These are phyloP conservation scores for Geranium incanum DNA, from an alignment of 441 rosid species.

Conservation along the genomic window DNA sequence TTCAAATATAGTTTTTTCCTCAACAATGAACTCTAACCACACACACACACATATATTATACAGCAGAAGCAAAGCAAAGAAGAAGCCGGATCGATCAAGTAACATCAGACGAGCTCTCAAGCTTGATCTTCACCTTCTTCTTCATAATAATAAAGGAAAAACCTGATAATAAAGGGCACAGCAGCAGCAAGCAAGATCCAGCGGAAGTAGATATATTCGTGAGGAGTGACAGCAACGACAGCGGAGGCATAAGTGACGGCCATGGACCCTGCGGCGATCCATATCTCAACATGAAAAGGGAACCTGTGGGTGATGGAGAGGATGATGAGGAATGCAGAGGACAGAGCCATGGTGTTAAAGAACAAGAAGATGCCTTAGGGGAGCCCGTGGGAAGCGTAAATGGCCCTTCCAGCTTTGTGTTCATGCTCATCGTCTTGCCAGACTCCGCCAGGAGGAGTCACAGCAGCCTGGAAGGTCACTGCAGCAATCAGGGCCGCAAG, in stretches of 20 bases:
- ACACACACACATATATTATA: no score
- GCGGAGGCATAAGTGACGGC: slow-evolving; percentile 26
- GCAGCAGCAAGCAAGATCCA: slow-evolving; percentile 17
- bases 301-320: slow-evolving; percentile 22
- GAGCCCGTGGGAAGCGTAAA: slow-evolving; percentile 8
- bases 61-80: no score
- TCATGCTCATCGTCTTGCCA: slow-evolving; percentile 17
- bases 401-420: slow-evolving; percentile 18
- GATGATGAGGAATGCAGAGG: slow-evolving; percentile 24
- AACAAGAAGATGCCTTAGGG: slow-evolving; percentile 23
- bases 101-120: not conserved
- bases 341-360: slow-evolving; percentile 25
- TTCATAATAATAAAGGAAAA: not conserved
- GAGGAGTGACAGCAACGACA: slow-evolving; percentile 24
- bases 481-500: slow-evolving; percentile 13
- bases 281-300: slow-evolving; percentile 25
- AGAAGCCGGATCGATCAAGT: not conserved
- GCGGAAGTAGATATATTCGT: slow-evolving; percentile 17
- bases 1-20: no score
- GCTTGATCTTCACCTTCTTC: not conserved
- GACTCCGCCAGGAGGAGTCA: slow-evolving; percentile 16
- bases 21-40: no score
- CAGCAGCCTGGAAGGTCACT: slow-evolving; percentile 14
- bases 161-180: slow-evolving; percentile 10
- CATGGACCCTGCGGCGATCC: slow-evolving; percentile 21